Evolutionary conservation across 2,329 filamentous ascomycete species (phyloP).

Genomic region (Fusarium cicatricum): DNA sequence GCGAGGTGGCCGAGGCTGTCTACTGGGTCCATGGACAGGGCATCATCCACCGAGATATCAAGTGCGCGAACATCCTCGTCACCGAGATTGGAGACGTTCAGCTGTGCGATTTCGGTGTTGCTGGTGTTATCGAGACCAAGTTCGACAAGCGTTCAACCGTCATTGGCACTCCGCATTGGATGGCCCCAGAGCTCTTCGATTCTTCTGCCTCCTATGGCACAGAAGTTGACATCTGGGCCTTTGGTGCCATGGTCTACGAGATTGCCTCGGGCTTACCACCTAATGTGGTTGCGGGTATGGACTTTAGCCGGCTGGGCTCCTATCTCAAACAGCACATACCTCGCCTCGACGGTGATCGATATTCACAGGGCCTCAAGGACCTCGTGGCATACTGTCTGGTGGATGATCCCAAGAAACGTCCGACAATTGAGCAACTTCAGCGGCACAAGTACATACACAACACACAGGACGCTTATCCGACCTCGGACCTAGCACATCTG

Average conservation of each 20-base stretch:
- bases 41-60: conserved; percentile 76
- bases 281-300: conserved; percentile 64
- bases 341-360: conserved; percentile 74
- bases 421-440: conserved; percentile 74
- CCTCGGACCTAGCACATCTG: conserved; percentile 68
- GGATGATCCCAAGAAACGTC: conserved; percentile 72
- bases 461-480: conserved; percentile 70
- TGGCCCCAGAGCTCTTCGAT: conserved; percentile 82
- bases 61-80: conserved; percentile 82
- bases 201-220: conserved; percentile 71
- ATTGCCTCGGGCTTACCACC: conserved; percentile 82
- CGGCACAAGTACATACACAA: conserved; percentile 73
- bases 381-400: conserved; percentile 78
- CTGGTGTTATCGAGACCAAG: conserved; percentile 78
- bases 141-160: conserved; percentile 81
- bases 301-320: conserved; percentile 59
- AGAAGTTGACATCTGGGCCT: conserved; percentile 85
- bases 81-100: conserved; percentile 80
- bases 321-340: conserved; percentile 70
- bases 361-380: conserved; percentile 72
- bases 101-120: conserved; percentile 86
- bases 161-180: conserved; percentile 85
- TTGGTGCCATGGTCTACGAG: conserved; percentile 82
- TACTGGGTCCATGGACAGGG: conserved; percentile 73
- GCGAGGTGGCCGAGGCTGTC: conserved; percentile 72